Percentiles rank a stretch among this genome's conserved stretches.
Evolutionary conservation across 2,329 filamentous ascomycete species (phyloP).

Genomic region (Bipolaris oryzae): DNA sequence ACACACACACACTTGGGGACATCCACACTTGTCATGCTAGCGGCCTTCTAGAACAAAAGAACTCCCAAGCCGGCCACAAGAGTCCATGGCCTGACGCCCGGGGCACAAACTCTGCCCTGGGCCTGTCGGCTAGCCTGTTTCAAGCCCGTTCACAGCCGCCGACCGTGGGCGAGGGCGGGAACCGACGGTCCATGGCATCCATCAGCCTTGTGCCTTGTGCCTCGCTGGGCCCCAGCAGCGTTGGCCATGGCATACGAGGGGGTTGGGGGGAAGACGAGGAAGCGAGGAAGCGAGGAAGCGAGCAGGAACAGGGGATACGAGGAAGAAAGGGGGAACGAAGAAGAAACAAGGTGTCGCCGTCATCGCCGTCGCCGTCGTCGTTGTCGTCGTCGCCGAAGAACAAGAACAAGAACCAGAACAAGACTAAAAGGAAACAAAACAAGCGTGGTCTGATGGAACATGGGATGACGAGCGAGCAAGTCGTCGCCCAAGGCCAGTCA

Average conservation of each 20-base stretch:
- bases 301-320: too few relatives aligned
- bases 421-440: background rate
- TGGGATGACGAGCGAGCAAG: background rate
- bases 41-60: slow-evolving; percentile 23
- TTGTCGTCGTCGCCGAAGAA: too few relatives aligned
- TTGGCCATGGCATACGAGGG: too few relatives aligned
- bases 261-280: too few relatives aligned
- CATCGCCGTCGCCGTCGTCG: too few relatives aligned
- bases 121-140: slow-evolving; percentile 21
- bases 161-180: slow-evolving; percentile 1
- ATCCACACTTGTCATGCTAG: slow-evolving; percentile 13
- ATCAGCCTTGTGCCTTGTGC: background rate
- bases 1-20: too few relatives aligned
- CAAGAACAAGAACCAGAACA: too few relatives aligned
- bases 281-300: too few relatives aligned
- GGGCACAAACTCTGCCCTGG: background rate
- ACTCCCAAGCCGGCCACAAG: slow-evolving; percentile 12
- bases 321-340: too few relatives aligned
- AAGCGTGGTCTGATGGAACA: background rate
- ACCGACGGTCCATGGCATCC: background rate
- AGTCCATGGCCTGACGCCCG: background rate
- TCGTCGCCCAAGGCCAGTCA: too few relatives aligned
- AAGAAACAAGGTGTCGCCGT: too few relatives aligned
- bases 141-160: slow-evolving; percentile 18
- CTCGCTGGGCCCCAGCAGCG: background rate